Evolutionary conservation across 179 eudicot genomes (phyloP).

Genomic region (Sideroxylon spinosum): DNA sequence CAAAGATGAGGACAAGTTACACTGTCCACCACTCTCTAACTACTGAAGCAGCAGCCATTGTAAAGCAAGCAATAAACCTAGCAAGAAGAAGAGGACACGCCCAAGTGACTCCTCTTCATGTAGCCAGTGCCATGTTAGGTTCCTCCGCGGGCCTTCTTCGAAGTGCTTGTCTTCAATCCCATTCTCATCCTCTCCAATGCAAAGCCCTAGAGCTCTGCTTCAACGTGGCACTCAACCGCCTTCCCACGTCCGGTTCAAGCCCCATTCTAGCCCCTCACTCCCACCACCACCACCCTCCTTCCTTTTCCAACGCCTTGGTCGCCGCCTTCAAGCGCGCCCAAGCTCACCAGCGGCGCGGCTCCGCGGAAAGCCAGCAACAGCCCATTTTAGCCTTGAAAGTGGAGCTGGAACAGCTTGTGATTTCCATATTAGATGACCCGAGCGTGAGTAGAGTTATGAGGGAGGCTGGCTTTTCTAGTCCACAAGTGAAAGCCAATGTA

Average conservation of each 20-base stretch:
- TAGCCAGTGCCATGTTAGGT: slow-evolving; percentile 59
- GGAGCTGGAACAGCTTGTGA: slow-evolving; percentile 63
- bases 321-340: slow-evolving; percentile 87
- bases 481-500: slow-evolving; percentile 59
- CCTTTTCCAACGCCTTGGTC: slow-evolving; percentile 65
- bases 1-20: slow-evolving; percentile 58
- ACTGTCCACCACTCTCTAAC: slow-evolving; percentile 58
- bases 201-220: slow-evolving; percentile 81
- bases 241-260: slow-evolving; percentile 52
- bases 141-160: slow-evolving; percentile 48
- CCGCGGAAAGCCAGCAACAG: slow-evolving; percentile 62
- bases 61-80: slow-evolving; percentile 54
- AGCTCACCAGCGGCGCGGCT: slow-evolving; percentile 74
- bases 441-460: slow-evolving; percentile 81
- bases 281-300: slow-evolving; percentile 43
- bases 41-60: slow-evolving; percentile 44
- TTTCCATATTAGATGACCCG: slow-evolving; percentile 70
- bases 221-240: slow-evolving; percentile 77
- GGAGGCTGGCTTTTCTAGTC: slow-evolving; percentile 72
- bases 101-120: slow-evolving; percentile 79
- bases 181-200: slow-evolving; percentile 70
- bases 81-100: slow-evolving; percentile 71
- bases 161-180: slow-evolving; percentile 59
- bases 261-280: slow-evolving; percentile 41
- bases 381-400: slow-evolving; percentile 58